phyloP scores from a whole-genome alignment of 2,329 filamentous ascomycete genomes.

The Hypoxylon sp. region DNA sequence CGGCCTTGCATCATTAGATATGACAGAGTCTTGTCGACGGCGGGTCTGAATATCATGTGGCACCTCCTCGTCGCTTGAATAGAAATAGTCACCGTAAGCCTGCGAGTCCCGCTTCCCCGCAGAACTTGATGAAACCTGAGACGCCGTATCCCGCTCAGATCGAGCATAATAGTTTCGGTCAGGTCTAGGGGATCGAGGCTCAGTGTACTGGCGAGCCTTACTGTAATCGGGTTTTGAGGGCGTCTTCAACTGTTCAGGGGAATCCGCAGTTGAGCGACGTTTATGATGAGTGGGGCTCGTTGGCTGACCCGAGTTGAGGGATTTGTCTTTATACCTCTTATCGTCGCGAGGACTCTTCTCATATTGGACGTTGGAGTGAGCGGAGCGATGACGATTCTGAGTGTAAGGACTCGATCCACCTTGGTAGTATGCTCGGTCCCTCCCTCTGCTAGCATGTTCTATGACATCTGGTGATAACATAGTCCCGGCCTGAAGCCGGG shows the following conservation, averaged over 20 bases:
- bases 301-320: constrained; percentile 36
- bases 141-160: constrained; percentile 44
- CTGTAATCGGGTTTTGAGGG: constrained; percentile 44
- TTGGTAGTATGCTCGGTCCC: constrained; percentile 49
- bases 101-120: constrained; percentile 42
- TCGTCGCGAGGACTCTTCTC: constrained; percentile 42
- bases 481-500: constrained; percentile 52
- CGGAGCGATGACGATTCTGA: constrained; percentile 42
- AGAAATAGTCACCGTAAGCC: constrained; percentile 44
- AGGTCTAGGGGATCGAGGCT: constrained; percentile 37
- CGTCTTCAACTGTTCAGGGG: constrained; percentile 42
- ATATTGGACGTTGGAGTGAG: constrained; percentile 42
- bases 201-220: constrained; percentile 38
- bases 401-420: constrained; percentile 43
- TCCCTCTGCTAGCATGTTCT: constrained; percentile 50
- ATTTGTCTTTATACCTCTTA: constrained; percentile 43
- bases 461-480: constrained; percentile 63
- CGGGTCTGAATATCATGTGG: constrained; percentile 35
- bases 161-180: constrained; percentile 39
- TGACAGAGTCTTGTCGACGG: constrained; percentile 43
- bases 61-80: constrained; percentile 52
- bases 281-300: constrained; percentile 46
- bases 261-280: constrained; percentile 45
- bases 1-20: constrained; percentile 41
- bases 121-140: constrained; percentile 42